These are phyloP conservation scores for Tieghemiomyces parasiticus DNA, from an alignment of 192 early-diverging fungal species.

Conservation along the genomic window DNA sequence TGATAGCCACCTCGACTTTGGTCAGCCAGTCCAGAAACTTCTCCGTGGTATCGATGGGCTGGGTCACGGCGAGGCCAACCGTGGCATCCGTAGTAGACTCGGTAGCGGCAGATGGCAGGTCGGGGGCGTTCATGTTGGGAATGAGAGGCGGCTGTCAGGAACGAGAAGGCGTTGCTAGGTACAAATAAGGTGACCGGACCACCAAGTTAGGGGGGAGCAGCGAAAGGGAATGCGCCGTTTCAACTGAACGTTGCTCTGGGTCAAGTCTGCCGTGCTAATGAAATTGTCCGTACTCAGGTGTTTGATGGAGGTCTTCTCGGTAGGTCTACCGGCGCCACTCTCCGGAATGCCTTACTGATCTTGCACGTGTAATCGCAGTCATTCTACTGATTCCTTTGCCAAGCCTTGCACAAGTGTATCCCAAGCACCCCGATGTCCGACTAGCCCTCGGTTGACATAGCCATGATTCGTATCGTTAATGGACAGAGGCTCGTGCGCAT, in stretches of 20 bases:
- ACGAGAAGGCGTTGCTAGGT: neutral
- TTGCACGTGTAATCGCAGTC: neutral
- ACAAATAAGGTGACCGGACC: too few species aligned
- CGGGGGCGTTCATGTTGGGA: neutral
- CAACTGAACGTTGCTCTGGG: neutral
- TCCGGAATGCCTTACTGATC: neutral
- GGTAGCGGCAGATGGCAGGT: too few species aligned
- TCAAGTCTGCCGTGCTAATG: neutral
- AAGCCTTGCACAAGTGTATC: neutral
- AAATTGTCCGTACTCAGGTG: neutral
- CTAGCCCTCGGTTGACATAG: neutral
- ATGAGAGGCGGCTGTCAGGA: neutral
- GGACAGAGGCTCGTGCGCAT: neutral
- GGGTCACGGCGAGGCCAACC: constrained; percentile 10
- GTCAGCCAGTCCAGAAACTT: constrained; percentile 96
- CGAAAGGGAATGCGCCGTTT: neutral
- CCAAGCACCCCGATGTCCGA: neutral
- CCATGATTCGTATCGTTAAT: constrained; percentile 1
- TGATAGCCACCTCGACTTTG: constrained; percentile 61
- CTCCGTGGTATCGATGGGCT: constrained; percentile 70
- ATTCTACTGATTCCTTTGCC: neutral
- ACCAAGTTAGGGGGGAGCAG: too few species aligned
- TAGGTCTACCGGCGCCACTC: neutral
- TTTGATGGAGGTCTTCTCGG: neutral
- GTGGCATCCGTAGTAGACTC: neutral